phyloP scores from a whole-genome alignment of 139 green algal genomes.

The Chlamydomonas eustigma region DNA sequence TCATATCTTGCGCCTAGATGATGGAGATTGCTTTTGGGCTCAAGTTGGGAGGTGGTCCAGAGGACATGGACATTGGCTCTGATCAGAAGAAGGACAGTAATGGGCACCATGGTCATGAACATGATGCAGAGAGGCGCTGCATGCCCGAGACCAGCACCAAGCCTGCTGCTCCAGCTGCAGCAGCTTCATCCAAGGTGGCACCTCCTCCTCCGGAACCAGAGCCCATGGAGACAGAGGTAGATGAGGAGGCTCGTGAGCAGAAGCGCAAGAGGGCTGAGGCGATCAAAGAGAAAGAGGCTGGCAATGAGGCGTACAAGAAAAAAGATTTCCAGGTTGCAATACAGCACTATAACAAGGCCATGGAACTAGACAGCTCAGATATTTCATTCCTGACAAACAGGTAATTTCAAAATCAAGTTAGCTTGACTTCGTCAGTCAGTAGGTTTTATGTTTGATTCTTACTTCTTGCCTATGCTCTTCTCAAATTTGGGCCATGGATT shows the following conservation, averaged over 20 bases:
- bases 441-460: too few species aligned
- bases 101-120: conserved; percentile 9
- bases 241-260: background rate
- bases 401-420: conserved; percentile 18
- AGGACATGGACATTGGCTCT: too few species aligned
- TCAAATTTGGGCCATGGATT: too few species aligned
- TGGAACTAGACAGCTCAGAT: conserved; percentile 85
- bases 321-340: conserved; percentile 37
- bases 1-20: background rate
- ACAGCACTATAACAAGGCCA: conserved; percentile 79
- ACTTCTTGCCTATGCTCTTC: too few species aligned
- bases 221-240: background rate
- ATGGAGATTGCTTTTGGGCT: conserved; percentile 9
- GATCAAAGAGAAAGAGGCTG: conserved; percentile 79
- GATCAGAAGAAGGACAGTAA: too few species aligned
- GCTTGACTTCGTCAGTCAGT: too few species aligned
- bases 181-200: too few species aligned
- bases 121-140: background rate
- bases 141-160: background rate
- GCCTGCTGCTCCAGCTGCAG: conserved; percentile 1
- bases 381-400: conserved; percentile 95
- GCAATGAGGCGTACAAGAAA: conserved; percentile 93
- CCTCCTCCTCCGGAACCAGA: background rate
- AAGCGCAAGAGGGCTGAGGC: conserved; percentile 34
- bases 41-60: conserved; percentile 9